phyloP scores from a whole-genome alignment of 495 filamentous ascomycete species.

The Hyaloscypha hepaticicola region DNA sequence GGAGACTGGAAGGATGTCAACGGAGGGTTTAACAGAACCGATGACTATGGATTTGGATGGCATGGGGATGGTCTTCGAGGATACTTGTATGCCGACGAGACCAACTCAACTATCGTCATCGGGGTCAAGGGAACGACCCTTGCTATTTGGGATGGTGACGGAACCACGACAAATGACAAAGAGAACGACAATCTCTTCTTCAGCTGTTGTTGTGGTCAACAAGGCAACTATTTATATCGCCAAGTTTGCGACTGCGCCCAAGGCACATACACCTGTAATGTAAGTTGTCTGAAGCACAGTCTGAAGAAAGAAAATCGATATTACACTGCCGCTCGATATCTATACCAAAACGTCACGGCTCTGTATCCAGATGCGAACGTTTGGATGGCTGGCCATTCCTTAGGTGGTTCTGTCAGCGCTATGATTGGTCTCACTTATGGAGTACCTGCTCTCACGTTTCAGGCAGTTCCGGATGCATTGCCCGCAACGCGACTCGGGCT shows the following conservation, averaged over 20 bases:
- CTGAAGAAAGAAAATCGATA: slow-evolving; percentile 83
- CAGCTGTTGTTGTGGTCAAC: slow-evolving; percentile 94
- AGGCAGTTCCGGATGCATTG: slow-evolving; percentile 87
- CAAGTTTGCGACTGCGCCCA: slow-evolving; percentile 91
- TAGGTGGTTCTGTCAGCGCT: slow-evolving; percentile 83
- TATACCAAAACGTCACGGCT: slow-evolving; percentile 88
- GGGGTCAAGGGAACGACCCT: slow-evolving; percentile 88
- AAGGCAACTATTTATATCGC: slow-evolving; percentile 81
- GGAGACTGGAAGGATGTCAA: slow-evolving; percentile 84
- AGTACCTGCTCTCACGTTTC: slow-evolving; percentile 80
- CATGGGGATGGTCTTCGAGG: slow-evolving; percentile 83
- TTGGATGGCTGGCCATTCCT: slow-evolving; percentile 65
- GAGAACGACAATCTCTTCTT: slow-evolving; percentile 97
- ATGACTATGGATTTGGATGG: slow-evolving; percentile 92
- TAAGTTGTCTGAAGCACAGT: slow-evolving; percentile 77
- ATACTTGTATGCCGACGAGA: slow-evolving; percentile 86
- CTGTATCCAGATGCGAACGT: slow-evolving; percentile 83
- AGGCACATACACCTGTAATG: slow-evolving; percentile 81
- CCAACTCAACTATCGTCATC: slow-evolving; percentile 83
- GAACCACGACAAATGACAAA: slow-evolving; percentile 96
- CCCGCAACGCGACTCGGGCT: slow-evolving; percentile 83
- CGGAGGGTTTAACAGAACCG: slow-evolving; percentile 75
- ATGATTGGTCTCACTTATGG: slow-evolving; percentile 90
- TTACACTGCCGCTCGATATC: slow-evolving; percentile 79
- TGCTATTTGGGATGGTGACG: slow-evolving; percentile 91